A percentile compares a stretch with the other conserved stretches of the same genome.
Conservation (phyloP, 73 alveolate species). For the Uronychia setigera region DNA sequence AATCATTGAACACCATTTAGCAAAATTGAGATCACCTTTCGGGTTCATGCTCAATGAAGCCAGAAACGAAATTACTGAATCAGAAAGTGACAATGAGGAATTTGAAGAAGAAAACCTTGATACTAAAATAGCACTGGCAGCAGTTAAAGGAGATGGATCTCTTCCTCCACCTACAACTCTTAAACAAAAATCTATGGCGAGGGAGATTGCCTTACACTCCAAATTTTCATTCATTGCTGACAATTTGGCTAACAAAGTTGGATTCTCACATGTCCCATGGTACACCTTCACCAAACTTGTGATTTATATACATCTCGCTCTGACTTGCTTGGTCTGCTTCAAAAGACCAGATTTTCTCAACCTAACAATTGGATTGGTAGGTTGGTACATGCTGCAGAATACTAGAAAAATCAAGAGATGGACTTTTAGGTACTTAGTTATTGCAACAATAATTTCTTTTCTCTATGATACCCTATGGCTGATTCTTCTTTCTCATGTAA, state of each 20-base stretch:
- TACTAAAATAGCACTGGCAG: neutral
- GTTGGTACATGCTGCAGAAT: constrained; percentile 25
- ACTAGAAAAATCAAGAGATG: constrained; percentile 41
- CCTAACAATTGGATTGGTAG: constrained; percentile 43
- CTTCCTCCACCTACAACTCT: neutral
- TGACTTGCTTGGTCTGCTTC: constrained; percentile 37
- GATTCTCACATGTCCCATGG: constrained; percentile 53
- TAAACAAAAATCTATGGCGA: neutral
- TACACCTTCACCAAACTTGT: constrained; percentile 37
- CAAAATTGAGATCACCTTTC: constrained; percentile 53
- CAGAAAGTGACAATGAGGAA: constrained; percentile 26
- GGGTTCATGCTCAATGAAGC: constrained; percentile 44
- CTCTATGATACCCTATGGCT: constrained; percentile 30
- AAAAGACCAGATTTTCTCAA: constrained; percentile 39
- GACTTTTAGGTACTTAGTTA: constrained; percentile 46
- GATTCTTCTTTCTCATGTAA: neutral
- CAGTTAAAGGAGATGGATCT: constrained; percentile 3
- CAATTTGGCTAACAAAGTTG: constrained; percentile 33
- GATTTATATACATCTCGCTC: constrained; percentile 23
- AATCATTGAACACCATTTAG: constrained; percentile 41
- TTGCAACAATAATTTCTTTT: constrained; percentile 14
- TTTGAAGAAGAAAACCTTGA: constrained; percentile 7
- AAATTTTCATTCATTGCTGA: neutral
- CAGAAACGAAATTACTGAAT: constrained; percentile 6
- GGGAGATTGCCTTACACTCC: neutral